phyloP scores from a whole-genome alignment of 345 rosid genomes.

The Moricandia arvensis region DNA sequence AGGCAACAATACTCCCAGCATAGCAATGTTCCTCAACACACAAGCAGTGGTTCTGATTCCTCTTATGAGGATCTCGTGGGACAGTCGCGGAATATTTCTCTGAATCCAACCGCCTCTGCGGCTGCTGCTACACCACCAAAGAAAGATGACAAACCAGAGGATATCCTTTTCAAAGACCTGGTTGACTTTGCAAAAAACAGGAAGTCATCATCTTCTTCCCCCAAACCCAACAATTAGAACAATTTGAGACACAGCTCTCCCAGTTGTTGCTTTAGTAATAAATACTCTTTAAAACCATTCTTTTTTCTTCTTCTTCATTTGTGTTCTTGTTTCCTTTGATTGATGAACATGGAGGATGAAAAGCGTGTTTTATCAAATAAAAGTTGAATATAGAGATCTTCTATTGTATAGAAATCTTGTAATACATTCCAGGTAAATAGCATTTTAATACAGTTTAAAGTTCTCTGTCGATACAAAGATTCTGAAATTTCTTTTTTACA shows the following conservation, averaged over 20 bases:
- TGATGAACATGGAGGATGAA: slow-evolving; percentile 24
- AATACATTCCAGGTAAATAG: neutral
- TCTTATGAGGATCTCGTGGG: slow-evolving; percentile 59
- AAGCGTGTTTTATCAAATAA: slow-evolving; percentile 13
- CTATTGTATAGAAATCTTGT: neutral
- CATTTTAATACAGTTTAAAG: neutral
- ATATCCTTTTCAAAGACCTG: slow-evolving; percentile 84
- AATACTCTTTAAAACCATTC: slow-evolving; percentile 14
- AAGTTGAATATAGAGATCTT: neutral
- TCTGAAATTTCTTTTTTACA: slow-evolving; percentile 2
- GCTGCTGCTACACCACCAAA: slow-evolving; percentile 39
- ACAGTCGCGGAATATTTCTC: slow-evolving; percentile 65
- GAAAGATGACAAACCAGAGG: slow-evolving; percentile 72
- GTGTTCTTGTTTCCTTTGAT: slow-evolving; percentile 27
- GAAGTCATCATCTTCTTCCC: slow-evolving; percentile 58
- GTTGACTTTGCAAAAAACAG: slow-evolving; percentile 88
- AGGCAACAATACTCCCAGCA: slow-evolving; percentile 66
- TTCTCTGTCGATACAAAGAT: slow-evolving; percentile 15
- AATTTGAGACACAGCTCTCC: slow-evolving; percentile 44
- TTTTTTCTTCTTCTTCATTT: slow-evolving; percentile 22
- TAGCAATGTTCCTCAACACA: slow-evolving; percentile 37
- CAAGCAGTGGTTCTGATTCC: slow-evolving; percentile 54
- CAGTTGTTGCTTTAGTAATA: slow-evolving; percentile 23
- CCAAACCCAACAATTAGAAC: slow-evolving; percentile 50
- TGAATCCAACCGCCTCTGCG: slow-evolving; percentile 42